phyloP scores from a whole-genome alignment of 495 filamentous ascomycete species.

The Xylaria grammica region DNA sequence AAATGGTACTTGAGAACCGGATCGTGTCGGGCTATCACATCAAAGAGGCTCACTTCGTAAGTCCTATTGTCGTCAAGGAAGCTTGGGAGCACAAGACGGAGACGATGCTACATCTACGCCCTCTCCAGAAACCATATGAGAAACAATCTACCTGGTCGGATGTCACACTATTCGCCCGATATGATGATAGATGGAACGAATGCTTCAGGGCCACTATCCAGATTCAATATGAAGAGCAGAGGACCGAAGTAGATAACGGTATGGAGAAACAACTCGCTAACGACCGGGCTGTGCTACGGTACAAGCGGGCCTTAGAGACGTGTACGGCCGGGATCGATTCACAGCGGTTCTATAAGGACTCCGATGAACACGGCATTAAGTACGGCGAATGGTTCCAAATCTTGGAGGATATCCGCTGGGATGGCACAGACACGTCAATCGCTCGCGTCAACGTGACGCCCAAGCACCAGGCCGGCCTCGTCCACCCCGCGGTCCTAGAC shows the following conservation, averaged over 20 bases:
- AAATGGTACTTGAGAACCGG: constrained; percentile 29
- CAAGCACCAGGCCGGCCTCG: constrained; percentile 33
- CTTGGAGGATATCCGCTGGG: constrained; percentile 36
- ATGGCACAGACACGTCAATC: constrained; percentile 26
- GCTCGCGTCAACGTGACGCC: constrained; percentile 30
- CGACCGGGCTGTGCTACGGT: constrained; percentile 14
- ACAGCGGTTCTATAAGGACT: constrained; percentile 35
- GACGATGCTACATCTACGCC: constrained; percentile 37
- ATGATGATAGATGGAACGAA: constrained; percentile 33
- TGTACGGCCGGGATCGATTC: constrained; percentile 32
- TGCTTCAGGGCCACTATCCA: constrained; percentile 39
- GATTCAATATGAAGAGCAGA: constrained; percentile 38
- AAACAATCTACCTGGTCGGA: constrained; percentile 35
- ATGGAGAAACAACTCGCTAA: constrained; percentile 25
- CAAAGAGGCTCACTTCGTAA: constrained; percentile 41
- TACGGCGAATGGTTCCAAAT: constrained; percentile 39
- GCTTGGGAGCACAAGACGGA: constrained; percentile 36
- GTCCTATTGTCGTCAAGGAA: constrained; percentile 39
- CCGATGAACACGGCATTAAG: constrained; percentile 28
- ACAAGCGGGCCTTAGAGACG: constrained; percentile 7
- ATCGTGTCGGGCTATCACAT: constrained; percentile 35
- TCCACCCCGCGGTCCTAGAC: constrained; percentile 50
- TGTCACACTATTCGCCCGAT: constrained; percentile 31
- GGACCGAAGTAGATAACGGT: constrained; percentile 33
- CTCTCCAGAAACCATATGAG: constrained; percentile 30